Conservation (phyloP, 208 protist genomes). For the Trypanosoma grayi region DNA sequence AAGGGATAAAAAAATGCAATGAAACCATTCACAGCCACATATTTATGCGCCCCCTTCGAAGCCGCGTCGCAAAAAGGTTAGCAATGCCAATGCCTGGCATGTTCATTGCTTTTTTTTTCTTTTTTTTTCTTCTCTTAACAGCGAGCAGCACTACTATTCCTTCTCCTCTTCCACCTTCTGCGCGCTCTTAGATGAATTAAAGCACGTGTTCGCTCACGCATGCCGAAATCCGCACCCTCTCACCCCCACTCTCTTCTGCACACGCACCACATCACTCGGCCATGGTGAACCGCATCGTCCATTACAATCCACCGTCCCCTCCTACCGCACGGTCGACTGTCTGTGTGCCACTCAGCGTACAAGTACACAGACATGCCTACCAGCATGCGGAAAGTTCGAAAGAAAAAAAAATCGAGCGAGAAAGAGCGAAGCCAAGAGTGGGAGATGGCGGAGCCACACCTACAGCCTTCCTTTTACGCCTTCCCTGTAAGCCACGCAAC, state of each 20-base stretch:
- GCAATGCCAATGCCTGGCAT: no score
- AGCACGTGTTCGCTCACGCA: no score
- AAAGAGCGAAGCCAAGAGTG: background rate
- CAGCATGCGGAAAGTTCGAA: no score
- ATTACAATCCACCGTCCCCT: no score
- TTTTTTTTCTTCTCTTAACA: constrained; percentile 15
- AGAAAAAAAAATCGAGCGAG: constrained; percentile 5
- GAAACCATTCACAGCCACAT: constrained; percentile 7
- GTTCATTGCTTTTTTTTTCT: constrained; percentile 11
- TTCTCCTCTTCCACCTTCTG: background rate
- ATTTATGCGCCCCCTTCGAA: background rate
- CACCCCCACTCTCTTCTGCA: background rate
- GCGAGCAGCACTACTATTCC: background rate
- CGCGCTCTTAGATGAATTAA: background rate
- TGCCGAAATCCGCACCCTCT: no score
- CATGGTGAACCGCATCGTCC: no score
- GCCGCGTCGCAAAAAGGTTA: no score
- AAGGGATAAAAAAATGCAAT: constrained; percentile 5
- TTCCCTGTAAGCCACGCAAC: constrained; percentile 49
- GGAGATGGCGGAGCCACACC: background rate
- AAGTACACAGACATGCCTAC: no score
- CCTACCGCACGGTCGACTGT: no score
- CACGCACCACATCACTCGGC: background rate
- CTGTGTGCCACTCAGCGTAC: no score
- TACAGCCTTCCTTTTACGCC: background rate